Percentiles rank a stretch among this genome's conserved stretches.
These are phyloP conservation scores for Serendipita sp. DNA, from an alignment of 1,284 basidiomycete species.

Conservation along the genomic window DNA sequence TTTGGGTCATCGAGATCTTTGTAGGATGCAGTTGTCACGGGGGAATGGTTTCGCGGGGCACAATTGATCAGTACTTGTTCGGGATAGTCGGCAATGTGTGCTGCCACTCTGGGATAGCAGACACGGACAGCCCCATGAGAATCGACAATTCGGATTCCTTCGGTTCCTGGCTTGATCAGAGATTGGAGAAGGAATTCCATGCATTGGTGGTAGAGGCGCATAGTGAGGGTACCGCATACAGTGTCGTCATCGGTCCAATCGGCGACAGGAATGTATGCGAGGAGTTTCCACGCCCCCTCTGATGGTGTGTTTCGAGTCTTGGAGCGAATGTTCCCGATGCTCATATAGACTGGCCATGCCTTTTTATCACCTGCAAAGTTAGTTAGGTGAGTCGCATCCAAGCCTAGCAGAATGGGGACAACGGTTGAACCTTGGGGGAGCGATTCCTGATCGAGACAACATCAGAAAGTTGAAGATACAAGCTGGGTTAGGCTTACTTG, in stretches of 20 bases:
- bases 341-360: too few species aligned
- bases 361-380: too few species aligned
- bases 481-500: too few species aligned
- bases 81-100: constrained; percentile 30
- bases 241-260: not conserved
- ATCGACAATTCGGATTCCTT: constrained; percentile 24
- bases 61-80: constrained; percentile 24
- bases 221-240: not conserved
- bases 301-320: not conserved
- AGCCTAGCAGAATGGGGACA: too few species aligned
- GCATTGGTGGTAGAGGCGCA: constrained; percentile 26
- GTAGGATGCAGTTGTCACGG: not conserved
- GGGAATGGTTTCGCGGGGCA: not conserved
- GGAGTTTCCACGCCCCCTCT: not conserved
- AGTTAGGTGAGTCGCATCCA: too few species aligned
- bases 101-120: constrained; percentile 27
- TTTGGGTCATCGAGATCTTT: not conserved
- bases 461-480: too few species aligned
- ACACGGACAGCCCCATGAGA: constrained; percentile 22
- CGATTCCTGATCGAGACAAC: too few species aligned
- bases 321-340: constrained; percentile 16
- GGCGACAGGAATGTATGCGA: constrained; percentile 18
- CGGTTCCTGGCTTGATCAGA: constrained; percentile 20
- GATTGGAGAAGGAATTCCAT: constrained; percentile 23
- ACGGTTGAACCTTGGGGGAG: too few species aligned